phyloP scores from a whole-genome alignment of 768 basidiomycete genomes.

The Leccinum aurantiacum region DNA sequence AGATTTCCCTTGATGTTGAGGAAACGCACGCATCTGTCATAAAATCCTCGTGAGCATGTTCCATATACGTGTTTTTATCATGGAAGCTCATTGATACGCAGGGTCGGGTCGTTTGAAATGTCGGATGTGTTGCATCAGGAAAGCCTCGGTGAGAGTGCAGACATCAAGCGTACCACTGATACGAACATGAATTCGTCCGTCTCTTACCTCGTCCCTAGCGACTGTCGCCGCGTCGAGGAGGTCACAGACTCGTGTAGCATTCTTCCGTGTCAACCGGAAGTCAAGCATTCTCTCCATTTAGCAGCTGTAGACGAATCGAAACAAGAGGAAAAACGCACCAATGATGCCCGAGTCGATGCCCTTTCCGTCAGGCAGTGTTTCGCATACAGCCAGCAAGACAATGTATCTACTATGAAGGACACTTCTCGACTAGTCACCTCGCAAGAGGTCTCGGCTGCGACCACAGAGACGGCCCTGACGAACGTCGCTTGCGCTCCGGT shows the following conservation, averaged over 20 bases:
- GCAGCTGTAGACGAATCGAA: background rate
- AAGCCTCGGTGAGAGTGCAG: background rate
- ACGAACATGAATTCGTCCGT: background rate
- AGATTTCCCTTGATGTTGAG: background rate
- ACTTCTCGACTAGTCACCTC: background rate
- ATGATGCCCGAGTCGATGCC: background rate
- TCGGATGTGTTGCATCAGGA: background rate
- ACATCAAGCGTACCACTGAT: background rate
- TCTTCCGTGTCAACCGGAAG: background rate
- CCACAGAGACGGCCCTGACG: background rate
- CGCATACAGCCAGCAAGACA: background rate
- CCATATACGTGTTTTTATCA: background rate
- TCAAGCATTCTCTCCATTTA: background rate
- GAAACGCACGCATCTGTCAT: background rate
- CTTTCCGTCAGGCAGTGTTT: background rate
- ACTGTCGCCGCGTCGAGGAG: background rate
- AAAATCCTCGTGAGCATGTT: slow-evolving; percentile 2
- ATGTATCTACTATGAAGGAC: background rate
- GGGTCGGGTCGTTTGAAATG: background rate
- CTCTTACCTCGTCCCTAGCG: background rate
- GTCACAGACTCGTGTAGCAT: background rate
- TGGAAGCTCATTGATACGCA: slow-evolving; percentile 2
- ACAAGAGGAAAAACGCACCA: background rate
- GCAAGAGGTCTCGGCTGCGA: background rate
- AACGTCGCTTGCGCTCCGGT: background rate